Base-by-base conservation (phyloP, 495 filamentous ascomycete species). In the Lophiostoma macrostomum region DNA sequence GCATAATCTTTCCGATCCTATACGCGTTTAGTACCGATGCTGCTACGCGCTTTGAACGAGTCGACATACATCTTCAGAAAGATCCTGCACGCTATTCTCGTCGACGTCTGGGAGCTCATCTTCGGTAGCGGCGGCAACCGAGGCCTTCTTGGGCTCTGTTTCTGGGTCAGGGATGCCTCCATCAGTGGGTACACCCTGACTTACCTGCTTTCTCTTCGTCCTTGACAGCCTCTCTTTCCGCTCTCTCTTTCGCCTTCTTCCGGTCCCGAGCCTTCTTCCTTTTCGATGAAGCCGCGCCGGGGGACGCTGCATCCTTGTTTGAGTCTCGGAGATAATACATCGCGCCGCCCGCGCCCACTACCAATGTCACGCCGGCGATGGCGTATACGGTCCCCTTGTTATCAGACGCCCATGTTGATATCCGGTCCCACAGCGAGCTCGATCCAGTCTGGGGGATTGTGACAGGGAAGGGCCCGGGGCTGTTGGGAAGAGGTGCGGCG, bases 381-480 rank as follows among this genome's bases (percentile, higher is more conserved):
- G 94, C 95, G 71, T 96, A 98, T 31, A 96, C 93, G 38, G 91
- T 76, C 32, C 85, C 87, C 73, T 96, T 98, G 69, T 98, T 85
- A 64, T 97, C 93, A 0, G 91, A 89, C 20, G 86, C 88, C 90
- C 91, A 98, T 70, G 80, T 86, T 57, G 89, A 86, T 64, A 96
- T 71, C 53, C 90, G 83, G 70, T 91, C 85, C 89, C 89, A 95
- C 45, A 94, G 67, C 18, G 90, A 89, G 53, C 86, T 78, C 42
- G 78, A 67, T 46, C 76, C 71, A 27, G 79, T 66, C 38, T 76
- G n/a, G 12, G 54, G 38, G 29, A 53, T 44, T 28, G 24, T 44
- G 43, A 58, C 44, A 19, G 73, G 61, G 77, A 68, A 48, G 70
- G 75, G 64, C 74, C 75, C 53, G 78, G 69, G 65, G 75, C 71